Evolutionary conservation across 345 rosid genomes (phyloP).

Genomic region (Lepidium didymum): DNA sequence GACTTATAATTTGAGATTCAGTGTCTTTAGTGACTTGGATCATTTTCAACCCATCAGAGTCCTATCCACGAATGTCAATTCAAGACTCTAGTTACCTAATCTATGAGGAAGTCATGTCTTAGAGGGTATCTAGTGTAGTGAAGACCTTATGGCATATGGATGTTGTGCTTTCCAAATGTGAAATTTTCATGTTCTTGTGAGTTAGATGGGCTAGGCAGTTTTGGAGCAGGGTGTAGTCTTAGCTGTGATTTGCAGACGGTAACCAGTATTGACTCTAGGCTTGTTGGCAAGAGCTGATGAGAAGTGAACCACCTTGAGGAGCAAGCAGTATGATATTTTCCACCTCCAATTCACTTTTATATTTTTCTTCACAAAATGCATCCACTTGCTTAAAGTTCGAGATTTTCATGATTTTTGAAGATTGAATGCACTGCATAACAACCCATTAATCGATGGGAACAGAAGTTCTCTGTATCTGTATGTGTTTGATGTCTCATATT

Average conservation of each 20-base stretch:
- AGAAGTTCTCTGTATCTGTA: neutral
- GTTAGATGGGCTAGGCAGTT: neutral
- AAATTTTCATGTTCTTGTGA: neutral
- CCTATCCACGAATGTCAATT: neutral
- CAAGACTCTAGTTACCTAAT: neutral
- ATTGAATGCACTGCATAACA: neutral
- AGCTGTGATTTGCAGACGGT: neutral
- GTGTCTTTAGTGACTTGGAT: constrained; percentile 1
- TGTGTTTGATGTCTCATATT: neutral
- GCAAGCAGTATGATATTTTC: neutral
- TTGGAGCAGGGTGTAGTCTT: neutral
- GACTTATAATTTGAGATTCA: neutral
- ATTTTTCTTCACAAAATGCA: neutral
- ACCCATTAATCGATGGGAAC: neutral
- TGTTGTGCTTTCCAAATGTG: neutral
- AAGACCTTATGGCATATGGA: neutral
- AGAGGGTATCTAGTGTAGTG: neutral
- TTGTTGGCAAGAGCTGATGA: neutral
- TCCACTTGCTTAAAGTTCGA: neutral
- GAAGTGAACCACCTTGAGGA: neutral
- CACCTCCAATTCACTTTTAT: neutral
- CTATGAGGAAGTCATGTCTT: neutral
- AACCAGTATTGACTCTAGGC: neutral
- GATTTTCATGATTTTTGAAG: neutral
- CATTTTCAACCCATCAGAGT: neutral